Conservation (phyloP, 805 yeast species). For the Saturnispora zaruensis region DNA sequence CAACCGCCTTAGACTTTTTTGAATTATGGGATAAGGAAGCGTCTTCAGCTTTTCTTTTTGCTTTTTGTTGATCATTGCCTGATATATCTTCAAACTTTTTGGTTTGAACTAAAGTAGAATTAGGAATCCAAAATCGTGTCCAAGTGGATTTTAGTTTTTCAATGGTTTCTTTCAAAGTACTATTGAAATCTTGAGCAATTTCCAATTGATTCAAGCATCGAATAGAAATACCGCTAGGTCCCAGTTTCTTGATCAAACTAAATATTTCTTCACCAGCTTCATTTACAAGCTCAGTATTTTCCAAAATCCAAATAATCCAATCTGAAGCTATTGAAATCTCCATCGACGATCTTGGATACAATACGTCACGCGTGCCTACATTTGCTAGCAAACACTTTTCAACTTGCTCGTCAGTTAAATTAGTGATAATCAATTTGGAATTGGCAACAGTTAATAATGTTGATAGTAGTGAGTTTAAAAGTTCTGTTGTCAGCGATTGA, state of each 20-base stretch:
- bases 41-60: not conserved
- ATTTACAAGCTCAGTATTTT: conserved; percentile 15
- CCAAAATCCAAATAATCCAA: conserved; percentile 12
- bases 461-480: conserved; percentile 14
- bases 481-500: conserved; percentile 18
- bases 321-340: conserved; percentile 8
- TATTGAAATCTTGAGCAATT: not conserved
- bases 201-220: not conserved
- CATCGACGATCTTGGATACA: conserved; percentile 6
- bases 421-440: conserved; percentile 2
- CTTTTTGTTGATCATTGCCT: not conserved
- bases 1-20: conserved; percentile 3
- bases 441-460: conserved; percentile 12
- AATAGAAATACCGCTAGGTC: conserved; percentile 3
- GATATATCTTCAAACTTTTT: conserved; percentile 7
- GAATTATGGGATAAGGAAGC: not conserved
- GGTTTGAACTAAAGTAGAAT: not conserved
- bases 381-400: not conserved
- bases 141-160: conserved; percentile 16
- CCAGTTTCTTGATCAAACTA: not conserved
- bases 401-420: conserved; percentile 4
- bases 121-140: conserved; percentile 19
- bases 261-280: not conserved
- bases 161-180: conserved; percentile 12
- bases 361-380: not conserved